phyloP scores from a whole-genome alignment of 257 asterid genomes.

The Solanum pimpinellifolium region DNA sequence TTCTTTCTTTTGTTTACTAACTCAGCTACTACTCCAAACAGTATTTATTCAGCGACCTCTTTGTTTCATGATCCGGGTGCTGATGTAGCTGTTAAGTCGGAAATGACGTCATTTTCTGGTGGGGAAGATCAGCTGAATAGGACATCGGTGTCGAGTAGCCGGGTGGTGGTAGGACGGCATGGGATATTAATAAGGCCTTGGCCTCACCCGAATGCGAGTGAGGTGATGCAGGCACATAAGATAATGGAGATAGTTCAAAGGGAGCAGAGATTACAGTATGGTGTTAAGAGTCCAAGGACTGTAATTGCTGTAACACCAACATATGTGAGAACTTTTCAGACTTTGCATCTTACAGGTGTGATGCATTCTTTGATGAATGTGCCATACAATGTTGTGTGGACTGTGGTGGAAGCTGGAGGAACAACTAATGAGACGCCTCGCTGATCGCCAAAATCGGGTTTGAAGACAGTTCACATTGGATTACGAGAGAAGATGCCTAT shows the following conservation, averaged over 20 bases:
- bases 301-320: conserved; percentile 84
- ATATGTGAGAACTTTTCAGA: conserved; percentile 85
- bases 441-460: conserved; percentile 63
- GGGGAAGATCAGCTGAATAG: not conserved
- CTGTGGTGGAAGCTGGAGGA: conserved; percentile 89
- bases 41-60: conserved; percentile 25
- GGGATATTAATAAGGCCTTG: conserved; percentile 91
- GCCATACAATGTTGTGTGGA: conserved; percentile 75
- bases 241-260: conserved; percentile 79
- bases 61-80: not conserved
- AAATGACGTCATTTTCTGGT: not conserved
- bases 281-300: conserved; percentile 64
- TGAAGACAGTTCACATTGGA: conserved; percentile 58
- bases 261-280: conserved; percentile 81
- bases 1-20: conserved; percentile 58
- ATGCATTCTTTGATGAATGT: conserved; percentile 94
- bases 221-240: conserved; percentile 85
- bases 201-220: conserved; percentile 97
- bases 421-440: conserved; percentile 66
- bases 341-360: conserved; percentile 88
- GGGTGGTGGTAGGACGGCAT: conserved; percentile 95
- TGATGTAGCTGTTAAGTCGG: not conserved
- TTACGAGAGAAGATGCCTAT: conserved; percentile 60
- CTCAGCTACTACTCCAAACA: conserved; percentile 1
- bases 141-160: conserved; percentile 25